These are phyloP conservation scores for Solanum chiquidenum DNA, from an alignment of 257 asterid species.

Conservation along the genomic window DNA sequence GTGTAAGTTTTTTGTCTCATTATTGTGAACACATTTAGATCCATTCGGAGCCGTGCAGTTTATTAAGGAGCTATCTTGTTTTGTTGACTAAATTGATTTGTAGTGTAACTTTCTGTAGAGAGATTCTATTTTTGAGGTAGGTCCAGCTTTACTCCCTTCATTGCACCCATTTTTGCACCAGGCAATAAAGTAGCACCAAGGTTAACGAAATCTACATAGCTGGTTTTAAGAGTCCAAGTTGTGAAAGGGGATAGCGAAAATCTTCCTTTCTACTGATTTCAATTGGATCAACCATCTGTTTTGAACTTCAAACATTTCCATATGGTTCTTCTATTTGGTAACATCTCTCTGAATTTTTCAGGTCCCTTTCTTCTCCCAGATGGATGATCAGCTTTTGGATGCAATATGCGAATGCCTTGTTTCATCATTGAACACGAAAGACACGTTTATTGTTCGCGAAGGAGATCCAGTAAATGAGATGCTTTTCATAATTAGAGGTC, in stretches of 20 bases:
- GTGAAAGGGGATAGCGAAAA: background rate
- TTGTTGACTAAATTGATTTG: background rate
- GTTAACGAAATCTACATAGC: background rate
- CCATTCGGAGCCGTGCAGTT: background rate
- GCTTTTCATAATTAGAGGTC: slow-evolving; percentile 77
- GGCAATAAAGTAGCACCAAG: background rate
- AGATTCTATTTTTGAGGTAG: background rate
- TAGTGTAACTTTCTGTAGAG: background rate
- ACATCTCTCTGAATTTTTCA: slow-evolving; percentile 1
- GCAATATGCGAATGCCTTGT: slow-evolving; percentile 90
- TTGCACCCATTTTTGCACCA: background rate
- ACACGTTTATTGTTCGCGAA: slow-evolving; percentile 67
- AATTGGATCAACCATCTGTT: background rate
- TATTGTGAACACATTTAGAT: background rate
- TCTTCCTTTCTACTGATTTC: background rate
- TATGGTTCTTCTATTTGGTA: background rate
- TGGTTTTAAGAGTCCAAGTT: background rate
- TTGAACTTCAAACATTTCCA: background rate
- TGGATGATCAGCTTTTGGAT: slow-evolving; percentile 81
- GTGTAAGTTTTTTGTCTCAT: slow-evolving; percentile 36
- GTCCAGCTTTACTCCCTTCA: background rate
- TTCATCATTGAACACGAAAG: slow-evolving; percentile 68
- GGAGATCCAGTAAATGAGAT: slow-evolving; percentile 84
- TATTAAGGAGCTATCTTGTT: background rate
- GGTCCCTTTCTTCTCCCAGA: slow-evolving; percentile 90